Evolutionary conservation across 1,284 basidiomycete species (phyloP), one percentile per base, ranked within the genome.

Genomic region (Trichosporon ovoides): DNA sequence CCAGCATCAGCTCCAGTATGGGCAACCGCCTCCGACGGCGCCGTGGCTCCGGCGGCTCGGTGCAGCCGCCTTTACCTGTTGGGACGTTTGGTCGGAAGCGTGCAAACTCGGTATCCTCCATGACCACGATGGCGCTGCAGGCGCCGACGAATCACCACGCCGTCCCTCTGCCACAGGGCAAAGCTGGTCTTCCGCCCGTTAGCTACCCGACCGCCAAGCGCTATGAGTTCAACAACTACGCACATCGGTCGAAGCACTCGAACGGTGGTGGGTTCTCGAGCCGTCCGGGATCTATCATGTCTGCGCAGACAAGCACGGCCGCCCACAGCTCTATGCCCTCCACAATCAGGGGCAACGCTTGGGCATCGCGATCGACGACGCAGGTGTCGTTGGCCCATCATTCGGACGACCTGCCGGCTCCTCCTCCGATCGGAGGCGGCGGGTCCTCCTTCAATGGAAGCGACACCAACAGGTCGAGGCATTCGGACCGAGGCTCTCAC

Each of bases 181-280:
- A 74, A 63, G 66, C 62, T 4, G 66, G 55, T 2, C 61, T 69
- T 38, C 73, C 76, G 3, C 73, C 73, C 1, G 71, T 78, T 20
- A 74, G 72, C 48, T 77, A 70, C 53, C 76, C 76, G 2, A 62
- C 68, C 0, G 72, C 75, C 16, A 78, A 78, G 61, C 72, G 76
- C 28, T 78, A 78, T 63, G 70, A 68, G 36, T 78, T 78, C 65
- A 66, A 59, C 24, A 62, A 67, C 10, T 72, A 74, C 52, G 72
- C 67, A n/a, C 70, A 68, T 46, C 22, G 37, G 16, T 34, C 46
- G n/a, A 24, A 34, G 4, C 31, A 37, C n/a, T 37, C 38, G 48
- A 59, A 49, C 55, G 33, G 52, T 52, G 13, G 35, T 51, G 22
- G 28, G 3, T 22, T 43, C 4, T 38, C 50, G 16, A 69, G 70